These are phyloP conservation scores for Calcarisporium arbuscula DNA, from an alignment of 2,329 filamentous ascomycete genomes.

Conservation along the genomic window DNA sequence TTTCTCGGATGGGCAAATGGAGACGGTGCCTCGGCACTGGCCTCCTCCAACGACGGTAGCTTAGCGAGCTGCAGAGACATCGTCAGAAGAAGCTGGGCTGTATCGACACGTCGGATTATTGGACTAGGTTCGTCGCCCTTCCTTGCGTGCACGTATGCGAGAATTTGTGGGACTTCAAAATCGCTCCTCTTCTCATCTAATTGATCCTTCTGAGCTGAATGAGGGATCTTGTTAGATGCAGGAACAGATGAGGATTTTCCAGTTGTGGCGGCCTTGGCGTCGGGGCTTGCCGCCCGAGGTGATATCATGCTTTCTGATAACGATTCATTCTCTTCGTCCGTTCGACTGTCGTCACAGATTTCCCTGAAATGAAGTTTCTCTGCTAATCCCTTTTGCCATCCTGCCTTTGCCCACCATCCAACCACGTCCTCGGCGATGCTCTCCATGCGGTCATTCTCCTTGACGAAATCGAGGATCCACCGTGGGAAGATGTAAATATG, in stretches of 20 bases:
- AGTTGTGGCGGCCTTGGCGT: conserved; percentile 9
- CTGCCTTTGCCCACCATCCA: conserved; percentile 92
- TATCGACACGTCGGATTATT: conserved; percentile 83
- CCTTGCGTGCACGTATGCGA: conserved; percentile 74
- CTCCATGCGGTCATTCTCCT: conserved; percentile 73
- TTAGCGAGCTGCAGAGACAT: conserved; percentile 84
- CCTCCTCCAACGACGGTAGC: conserved; percentile 63
- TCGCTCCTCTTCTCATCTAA: conserved; percentile 6
- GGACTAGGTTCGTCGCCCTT: conserved; percentile 40
- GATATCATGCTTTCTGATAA: conserved; percentile 21
- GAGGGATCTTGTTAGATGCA: neutral
- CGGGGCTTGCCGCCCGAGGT: conserved; percentile 16
- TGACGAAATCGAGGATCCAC: conserved; percentile 83
- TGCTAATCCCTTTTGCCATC: conserved; percentile 77
- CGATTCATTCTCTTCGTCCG: conserved; percentile 31
- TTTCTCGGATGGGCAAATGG: conserved; percentile 75
- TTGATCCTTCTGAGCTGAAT: conserved; percentile 2
- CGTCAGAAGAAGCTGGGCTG: conserved; percentile 70
- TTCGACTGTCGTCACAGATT: conserved; percentile 41
- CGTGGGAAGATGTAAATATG: conserved; percentile 92
- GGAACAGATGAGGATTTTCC: neutral
- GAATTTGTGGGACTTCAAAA: conserved; percentile 57
- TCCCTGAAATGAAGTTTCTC: conserved; percentile 69
- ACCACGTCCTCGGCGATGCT: conserved; percentile 87
- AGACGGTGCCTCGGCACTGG: conserved; percentile 50